A percentile compares a stretch with the other conserved stretches of the same genome.
Conservation (phyloP, 2,329 filamentous ascomycete species). For the Trichoderma cornu-damae region DNA sequence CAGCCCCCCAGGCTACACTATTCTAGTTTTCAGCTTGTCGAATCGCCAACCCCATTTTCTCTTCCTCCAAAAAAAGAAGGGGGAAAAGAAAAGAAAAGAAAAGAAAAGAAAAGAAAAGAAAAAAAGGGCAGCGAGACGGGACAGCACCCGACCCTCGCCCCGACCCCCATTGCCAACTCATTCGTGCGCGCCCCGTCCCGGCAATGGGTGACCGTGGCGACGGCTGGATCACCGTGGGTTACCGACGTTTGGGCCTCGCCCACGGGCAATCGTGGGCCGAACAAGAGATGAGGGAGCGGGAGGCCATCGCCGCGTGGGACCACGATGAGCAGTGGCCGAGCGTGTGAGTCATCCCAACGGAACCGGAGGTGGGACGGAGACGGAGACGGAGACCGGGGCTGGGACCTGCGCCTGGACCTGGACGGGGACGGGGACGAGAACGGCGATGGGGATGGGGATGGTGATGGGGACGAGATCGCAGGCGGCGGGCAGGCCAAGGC, state of each 20-base stretch:
- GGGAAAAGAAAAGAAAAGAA: not conserved
- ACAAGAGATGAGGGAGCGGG: slow-evolving; percentile 29
- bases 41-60: not conserved
- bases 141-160: not conserved
- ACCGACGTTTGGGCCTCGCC: slow-evolving; percentile 22
- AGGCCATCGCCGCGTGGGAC: slow-evolving; percentile 31
- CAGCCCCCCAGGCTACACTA: not conserved
- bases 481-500: too few relatives aligned
- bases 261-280: slow-evolving; percentile 27
- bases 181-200: slow-evolving; percentile 8
- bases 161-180: not conserved
- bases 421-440: too few relatives aligned
- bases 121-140: not conserved
- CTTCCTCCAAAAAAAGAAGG: too few relatives aligned
- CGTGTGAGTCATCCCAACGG: slow-evolving; percentile 28
- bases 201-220: slow-evolving; percentile 30
- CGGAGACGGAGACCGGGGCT: not conserved
- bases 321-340: slow-evolving; percentile 33
- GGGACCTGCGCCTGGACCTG: too few relatives aligned
- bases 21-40: not conserved
- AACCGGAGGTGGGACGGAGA: too few relatives aligned
- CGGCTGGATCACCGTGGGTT: slow-evolving; percentile 34
- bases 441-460: too few relatives aligned
- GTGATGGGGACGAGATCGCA: too few relatives aligned
- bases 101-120: not conserved